Evolutionary conservation across 306 rosid species (phyloP), one percentile per base, ranked within the genome.

Genomic region (Quercus parvula): DNA sequence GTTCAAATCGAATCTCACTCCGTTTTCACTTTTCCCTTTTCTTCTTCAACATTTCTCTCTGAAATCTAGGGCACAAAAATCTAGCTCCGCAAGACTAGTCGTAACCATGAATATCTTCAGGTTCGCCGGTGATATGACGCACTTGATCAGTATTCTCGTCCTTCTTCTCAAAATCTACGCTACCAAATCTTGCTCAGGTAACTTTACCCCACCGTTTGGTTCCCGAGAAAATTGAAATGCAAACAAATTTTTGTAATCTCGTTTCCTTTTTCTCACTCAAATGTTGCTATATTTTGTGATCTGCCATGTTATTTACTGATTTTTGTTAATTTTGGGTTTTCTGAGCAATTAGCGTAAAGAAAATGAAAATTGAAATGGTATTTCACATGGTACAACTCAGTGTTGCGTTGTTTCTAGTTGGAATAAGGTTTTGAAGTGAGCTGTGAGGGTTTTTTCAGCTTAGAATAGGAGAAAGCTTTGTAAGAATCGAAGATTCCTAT

Each of bases 91-190:
- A 8, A 41, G 11, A 41, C 46, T 8, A 7, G 3, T 41, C 8
- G 46, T n/a, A 77, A 78, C 85, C 86, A 95, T 92, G 99, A 95
- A 95, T 58, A 82, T 85, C 84, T 95, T 95, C 91, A 91, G 99
- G 83, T 84, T 95, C 83, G 92, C 94, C 78, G 99, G 98, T n/a
- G 99, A 95, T 52, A 89, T 92, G 94, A 91, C 92, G 22, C 99
- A 95, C 84, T 85, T 95, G 78, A 78, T 89, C 88, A 95, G 99
- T 84, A 91, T 95, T 82, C 66, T 95, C 70, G 89, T 95, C 41
- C 91, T 95, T 25, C 92, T 92, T 19, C 99, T 95, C 92, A 95
- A 95, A 89, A 92, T 95, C 81, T 95, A 95, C 83, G 96, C 99
- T 7, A 95, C 99, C 79, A 95, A 90, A 78, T 95, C 99, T 20